Base-by-base conservation (phyloP, 805 yeast species). In the Ogataea salicorniae region DNA sequence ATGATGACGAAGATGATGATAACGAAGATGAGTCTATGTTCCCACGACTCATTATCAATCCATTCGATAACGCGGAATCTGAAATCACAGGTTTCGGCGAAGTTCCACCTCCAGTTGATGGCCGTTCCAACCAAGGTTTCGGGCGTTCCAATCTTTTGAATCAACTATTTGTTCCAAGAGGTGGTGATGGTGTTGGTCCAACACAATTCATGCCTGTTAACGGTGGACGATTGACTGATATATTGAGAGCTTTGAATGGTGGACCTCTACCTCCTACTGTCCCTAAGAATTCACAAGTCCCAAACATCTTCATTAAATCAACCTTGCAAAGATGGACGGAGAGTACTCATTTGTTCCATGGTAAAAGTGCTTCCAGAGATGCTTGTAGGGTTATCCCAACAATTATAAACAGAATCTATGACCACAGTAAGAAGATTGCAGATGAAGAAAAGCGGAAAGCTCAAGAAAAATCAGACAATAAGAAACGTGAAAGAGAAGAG, bases 251-350 rank as follows among this genome's bases (percentile, higher is more conserved):
- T 1, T 36, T 54, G 34, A 55, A 54, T 42, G 59, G 57, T 5
- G 46, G 35, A 8, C 33, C 51, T 4, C 17, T 45, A 31, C 36
- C 47, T 3, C 51, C 40, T 5, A 36, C 52, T 2, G 17, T 48
- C 2, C 50, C 47, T 34, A 56, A 54, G 22, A 43, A 43, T 31
- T 56, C 54, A 31, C 58, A 54, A 34, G 58, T 48, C 39, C 56
- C 57, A 8, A 60, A 55, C 43, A 46, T 49, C 5, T 52, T 49
- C 34, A 46, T 62, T 16, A 60, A 60, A 41, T 56, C 65, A 2
- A 81, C 94, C 0, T 64, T 69, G 14, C 83, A 81, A 43, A 73
- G 96, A 54, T 88, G 95, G 94, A 66, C 67, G 36, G 86, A 84
- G 39, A 73, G 77, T 6, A 67, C 75, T 35, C 67, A 72, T 16